Evolutionary conservation across 495 filamentous ascomycete species (phyloP).

Genomic region (Penicillium macrosclerotiorum): DNA sequence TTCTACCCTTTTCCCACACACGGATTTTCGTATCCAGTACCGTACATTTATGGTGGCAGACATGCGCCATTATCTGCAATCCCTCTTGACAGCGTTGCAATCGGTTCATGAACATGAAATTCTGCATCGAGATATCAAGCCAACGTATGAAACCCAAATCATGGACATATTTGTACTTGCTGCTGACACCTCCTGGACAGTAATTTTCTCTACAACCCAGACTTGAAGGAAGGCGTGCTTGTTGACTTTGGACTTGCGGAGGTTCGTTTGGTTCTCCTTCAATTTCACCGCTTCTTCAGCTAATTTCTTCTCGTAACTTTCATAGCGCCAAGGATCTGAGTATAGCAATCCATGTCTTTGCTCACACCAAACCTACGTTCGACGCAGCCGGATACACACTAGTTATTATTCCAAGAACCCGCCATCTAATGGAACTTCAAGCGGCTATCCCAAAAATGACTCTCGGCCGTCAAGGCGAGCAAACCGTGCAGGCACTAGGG

Average conservation of each 20-base stretch:
- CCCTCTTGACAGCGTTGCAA: constrained; percentile 78
- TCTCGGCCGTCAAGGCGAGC: constrained; percentile 82
- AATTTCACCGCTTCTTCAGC: background rate
- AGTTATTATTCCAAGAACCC: constrained; percentile 46
- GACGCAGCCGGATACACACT: constrained; percentile 35
- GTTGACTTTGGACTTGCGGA: constrained; percentile 97
- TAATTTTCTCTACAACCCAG: constrained; percentile 93
- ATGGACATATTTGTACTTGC: background rate
- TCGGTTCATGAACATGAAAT: constrained; percentile 82
- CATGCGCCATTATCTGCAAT: constrained; percentile 84
- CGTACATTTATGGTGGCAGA: constrained; percentile 79
- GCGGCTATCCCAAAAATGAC: constrained; percentile 82
- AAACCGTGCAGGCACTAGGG: constrained; percentile 93
- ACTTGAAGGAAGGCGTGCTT: constrained; percentile 77
- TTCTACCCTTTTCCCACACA: constrained; percentile 92
- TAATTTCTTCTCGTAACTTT: constrained; percentile 5
- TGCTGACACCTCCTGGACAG: constrained; percentile 28
- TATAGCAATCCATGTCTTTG: constrained; percentile 42
- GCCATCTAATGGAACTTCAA: constrained; percentile 43
- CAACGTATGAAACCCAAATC: constrained; percentile 54
- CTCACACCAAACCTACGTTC: constrained; percentile 35
- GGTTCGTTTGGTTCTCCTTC: constrained; percentile 23
- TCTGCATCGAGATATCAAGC: constrained; percentile 96
- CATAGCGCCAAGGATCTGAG: constrained; percentile 43
- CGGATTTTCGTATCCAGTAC: constrained; percentile 95